These are phyloP conservation scores for Dalbergia oliveri DNA, from an alignment of 306 rosid species.

Conservation along the genomic window DNA sequence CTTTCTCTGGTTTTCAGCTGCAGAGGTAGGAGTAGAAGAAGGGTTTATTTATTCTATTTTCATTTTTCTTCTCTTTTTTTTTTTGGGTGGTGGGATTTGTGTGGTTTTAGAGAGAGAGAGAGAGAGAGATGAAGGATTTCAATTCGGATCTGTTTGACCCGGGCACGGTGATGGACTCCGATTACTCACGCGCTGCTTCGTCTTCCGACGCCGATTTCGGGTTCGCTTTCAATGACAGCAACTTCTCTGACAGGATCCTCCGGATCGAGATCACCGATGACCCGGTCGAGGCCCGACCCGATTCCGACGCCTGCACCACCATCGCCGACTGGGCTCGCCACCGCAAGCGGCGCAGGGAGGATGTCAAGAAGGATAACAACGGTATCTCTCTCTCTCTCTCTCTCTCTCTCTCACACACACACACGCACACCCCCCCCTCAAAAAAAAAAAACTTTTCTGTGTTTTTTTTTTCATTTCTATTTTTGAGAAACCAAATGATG, in stretches of 20 bases:
- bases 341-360: slow-evolving; percentile 81
- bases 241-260: slow-evolving; percentile 87
- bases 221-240: slow-evolving; percentile 88
- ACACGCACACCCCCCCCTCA: neutral
- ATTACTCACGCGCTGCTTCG: slow-evolving; percentile 54
- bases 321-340: slow-evolving; percentile 83
- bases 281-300: slow-evolving; percentile 55
- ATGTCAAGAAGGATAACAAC: slow-evolving; percentile 65
- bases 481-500: neutral
- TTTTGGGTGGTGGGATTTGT: neutral
- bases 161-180: slow-evolving; percentile 68
- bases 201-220: slow-evolving; percentile 82
- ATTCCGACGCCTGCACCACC: slow-evolving; percentile 66
- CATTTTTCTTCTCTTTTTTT: neutral
- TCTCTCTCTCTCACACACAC: too few relatives aligned
- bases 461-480: neutral
- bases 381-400: slow-evolving; percentile 37
- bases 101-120: neutral
- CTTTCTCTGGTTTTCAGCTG: slow-evolving; percentile 30
- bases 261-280: slow-evolving; percentile 78
- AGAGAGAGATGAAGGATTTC: slow-evolving; percentile 41
- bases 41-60: neutral
- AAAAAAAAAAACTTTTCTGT: neutral
- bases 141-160: slow-evolving; percentile 84
- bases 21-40: slow-evolving; percentile 34